phyloP scores from a whole-genome alignment of 805 yeast species.

The Sugiyamaella floridensis region DNA sequence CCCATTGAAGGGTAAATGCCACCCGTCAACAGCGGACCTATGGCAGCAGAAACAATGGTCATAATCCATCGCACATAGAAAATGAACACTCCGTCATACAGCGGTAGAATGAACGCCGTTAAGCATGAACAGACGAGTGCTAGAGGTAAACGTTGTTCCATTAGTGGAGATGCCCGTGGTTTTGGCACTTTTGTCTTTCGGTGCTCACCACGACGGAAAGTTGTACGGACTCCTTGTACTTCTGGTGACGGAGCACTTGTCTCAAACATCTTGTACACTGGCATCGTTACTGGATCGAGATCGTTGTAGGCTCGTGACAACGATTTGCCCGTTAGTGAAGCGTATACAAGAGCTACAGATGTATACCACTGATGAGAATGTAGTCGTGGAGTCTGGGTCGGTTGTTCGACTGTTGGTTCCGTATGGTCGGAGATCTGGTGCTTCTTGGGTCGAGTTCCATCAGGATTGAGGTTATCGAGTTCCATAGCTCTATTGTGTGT shows the following conservation, averaged over 20 bases:
- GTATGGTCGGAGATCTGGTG: not conserved
- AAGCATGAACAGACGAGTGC: slow-evolving; percentile 17
- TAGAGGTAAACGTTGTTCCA: slow-evolving; percentile 10
- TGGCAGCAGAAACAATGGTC: slow-evolving; percentile 15
- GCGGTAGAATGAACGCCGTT: slow-evolving; percentile 20
- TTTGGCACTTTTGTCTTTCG: not conserved
- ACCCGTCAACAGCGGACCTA: slow-evolving; percentile 17
- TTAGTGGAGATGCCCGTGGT: not conserved
- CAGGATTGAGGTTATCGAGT: not conserved
- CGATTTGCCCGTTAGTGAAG: not conserved
- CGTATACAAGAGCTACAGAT: not conserved
- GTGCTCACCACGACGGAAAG: not conserved
- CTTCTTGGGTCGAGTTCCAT: not conserved
- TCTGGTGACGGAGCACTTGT: not conserved
- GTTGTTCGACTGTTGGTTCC: too few species aligned
- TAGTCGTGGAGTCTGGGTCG: not conserved
- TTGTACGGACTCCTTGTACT: not conserved
- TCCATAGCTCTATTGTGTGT: not conserved
- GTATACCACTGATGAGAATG: not conserved
- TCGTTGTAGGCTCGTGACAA: not conserved
- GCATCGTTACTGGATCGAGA: not conserved
- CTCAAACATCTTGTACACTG: not conserved
- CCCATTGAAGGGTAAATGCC: slow-evolving; percentile 20
- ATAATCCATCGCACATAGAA: slow-evolving; percentile 18
- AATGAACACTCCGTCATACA: slow-evolving; percentile 18